Evolutionary conservation across 345 rosid genomes (phyloP).

Genomic region (Eucalyptus curtisii): DNA sequence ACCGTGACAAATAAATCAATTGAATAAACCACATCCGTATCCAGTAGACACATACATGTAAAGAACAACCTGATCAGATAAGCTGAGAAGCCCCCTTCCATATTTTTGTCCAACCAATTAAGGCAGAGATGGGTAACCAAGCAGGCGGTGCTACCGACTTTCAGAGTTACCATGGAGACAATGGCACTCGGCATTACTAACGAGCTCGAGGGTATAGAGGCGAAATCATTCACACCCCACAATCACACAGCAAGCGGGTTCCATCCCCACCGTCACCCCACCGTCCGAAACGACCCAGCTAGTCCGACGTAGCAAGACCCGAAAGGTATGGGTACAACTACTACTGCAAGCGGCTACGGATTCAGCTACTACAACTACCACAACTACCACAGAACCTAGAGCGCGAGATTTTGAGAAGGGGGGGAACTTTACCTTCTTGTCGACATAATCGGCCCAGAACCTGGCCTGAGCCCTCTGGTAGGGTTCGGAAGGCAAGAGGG

Average conservation of each 20-base stretch:
- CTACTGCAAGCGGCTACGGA: neutral
- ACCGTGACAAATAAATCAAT: neutral
- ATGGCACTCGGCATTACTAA: neutral
- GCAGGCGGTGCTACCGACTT: no score
- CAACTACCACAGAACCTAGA: neutral
- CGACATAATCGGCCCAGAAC: conserved; percentile 17
- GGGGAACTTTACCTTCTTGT: conserved; percentile 3
- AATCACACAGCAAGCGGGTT: neutral
- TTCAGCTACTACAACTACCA: no score
- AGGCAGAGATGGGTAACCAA: no score
- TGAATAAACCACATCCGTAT: no score
- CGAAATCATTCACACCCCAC: neutral
- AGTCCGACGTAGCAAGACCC: neutral
- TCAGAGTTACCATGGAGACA: no score
- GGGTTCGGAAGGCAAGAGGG: neutral
- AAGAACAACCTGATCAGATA: no score
- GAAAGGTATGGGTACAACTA: neutral
- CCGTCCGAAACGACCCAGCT: neutral
- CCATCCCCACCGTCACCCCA: neutral
- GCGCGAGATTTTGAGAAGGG: neutral
- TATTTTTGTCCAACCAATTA: no score
- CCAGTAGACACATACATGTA: no score
- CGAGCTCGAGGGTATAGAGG: neutral
- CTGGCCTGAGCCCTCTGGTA: conserved; percentile 15
- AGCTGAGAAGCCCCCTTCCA: no score